phyloP scores from a whole-genome alignment of 371 early-diverging fungal genomes.

The Syncephalis fuscata region DNA sequence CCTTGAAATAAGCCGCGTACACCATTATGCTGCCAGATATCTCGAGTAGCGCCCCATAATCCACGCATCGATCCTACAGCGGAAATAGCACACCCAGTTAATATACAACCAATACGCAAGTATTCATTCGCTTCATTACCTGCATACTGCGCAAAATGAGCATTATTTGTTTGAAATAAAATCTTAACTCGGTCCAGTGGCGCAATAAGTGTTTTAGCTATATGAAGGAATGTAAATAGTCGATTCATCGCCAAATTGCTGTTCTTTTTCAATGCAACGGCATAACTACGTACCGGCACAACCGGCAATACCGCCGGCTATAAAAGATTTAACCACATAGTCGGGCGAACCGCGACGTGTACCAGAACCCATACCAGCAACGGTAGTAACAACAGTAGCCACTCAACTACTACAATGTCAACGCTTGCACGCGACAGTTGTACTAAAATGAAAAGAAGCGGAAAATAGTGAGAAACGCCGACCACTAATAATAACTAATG shows the following conservation, averaged over 20 bases:
- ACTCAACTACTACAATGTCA: too few species aligned
- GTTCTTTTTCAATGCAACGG: neutral
- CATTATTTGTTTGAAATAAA: conserved; percentile 86
- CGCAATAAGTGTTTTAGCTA: conserved; percentile 89
- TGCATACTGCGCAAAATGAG: conserved; percentile 65
- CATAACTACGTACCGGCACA: conserved; percentile 26
- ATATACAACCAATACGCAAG: neutral
- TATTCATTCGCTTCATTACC: conserved; percentile 27
- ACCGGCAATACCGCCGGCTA: conserved; percentile 59
- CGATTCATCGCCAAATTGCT: too few species aligned
- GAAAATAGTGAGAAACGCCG: too few species aligned
- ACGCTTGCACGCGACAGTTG: too few species aligned
- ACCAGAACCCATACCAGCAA: too few species aligned
- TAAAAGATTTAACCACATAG: conserved; percentile 30
- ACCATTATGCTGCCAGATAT: conserved; percentile 57
- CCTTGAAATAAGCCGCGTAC: conserved; percentile 82
- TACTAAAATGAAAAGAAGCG: too few species aligned
- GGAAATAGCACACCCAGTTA: neutral
- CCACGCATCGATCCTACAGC: conserved; percentile 66
- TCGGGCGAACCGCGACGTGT: conserved; percentile 2
- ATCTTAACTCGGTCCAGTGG: conserved; percentile 97
- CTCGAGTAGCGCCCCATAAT: conserved; percentile 57
- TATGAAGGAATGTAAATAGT: neutral
- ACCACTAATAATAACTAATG: too few species aligned
- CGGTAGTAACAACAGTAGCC: too few species aligned